A percentile compares a stretch with the other conserved stretches of the same genome.
These are phyloP conservation scores for Meira miltonrushii DNA, from an alignment of 1,284 basidiomycete genomes.

Conservation along the genomic window DNA sequence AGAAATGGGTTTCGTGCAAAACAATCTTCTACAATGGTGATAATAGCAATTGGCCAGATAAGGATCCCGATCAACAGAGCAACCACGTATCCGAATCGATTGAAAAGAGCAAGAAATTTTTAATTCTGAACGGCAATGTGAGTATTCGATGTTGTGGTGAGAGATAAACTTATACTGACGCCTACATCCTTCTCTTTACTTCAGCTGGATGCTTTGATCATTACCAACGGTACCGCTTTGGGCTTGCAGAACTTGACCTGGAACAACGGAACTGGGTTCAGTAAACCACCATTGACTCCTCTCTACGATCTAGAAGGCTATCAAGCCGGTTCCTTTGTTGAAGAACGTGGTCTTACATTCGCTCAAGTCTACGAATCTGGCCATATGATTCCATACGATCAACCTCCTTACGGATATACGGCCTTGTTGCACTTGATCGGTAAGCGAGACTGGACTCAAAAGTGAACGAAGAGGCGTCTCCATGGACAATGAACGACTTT, in stretches of 20 bases:
- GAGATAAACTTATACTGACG: too few species aligned
- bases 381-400: background rate
- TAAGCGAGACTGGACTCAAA: too few species aligned
- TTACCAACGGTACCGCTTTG: background rate
- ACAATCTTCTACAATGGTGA: background rate
- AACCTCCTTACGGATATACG: too few species aligned
- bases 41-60: background rate
- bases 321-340: background rate
- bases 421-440: too few species aligned
- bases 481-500: too few species aligned
- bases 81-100: background rate
- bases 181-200: too few species aligned
- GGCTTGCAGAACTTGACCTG: background rate
- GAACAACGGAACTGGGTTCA: background rate
- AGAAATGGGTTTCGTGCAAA: background rate
- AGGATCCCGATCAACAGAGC: background rate
- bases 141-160: too few species aligned
- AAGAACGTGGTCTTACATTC: background rate
- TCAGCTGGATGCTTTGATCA: background rate
- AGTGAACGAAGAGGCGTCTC: too few species aligned
- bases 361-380: background rate
- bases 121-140: background rate
- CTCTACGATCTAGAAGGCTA: background rate
- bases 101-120: background rate
- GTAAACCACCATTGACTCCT: background rate